phyloP scores from a whole-genome alignment of 805 yeast genomes.

The Candida maesae region DNA sequence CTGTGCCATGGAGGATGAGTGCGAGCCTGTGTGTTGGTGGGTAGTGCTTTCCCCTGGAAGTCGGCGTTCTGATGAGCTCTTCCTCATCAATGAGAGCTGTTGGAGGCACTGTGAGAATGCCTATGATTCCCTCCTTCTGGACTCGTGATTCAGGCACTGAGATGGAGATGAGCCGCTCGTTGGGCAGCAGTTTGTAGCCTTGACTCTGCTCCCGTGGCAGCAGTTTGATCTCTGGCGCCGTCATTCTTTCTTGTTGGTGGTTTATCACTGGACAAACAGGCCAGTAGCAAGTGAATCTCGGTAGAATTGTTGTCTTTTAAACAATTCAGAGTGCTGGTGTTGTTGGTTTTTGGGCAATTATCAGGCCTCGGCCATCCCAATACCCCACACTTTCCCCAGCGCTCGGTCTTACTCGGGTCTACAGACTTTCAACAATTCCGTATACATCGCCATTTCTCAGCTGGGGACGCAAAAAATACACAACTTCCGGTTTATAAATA shows the following conservation, averaged over 20 bases:
- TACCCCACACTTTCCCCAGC: constrained; percentile 2
- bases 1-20: constrained; percentile 76
- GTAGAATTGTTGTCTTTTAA: too few species aligned
- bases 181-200: constrained; percentile 18
- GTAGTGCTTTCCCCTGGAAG: constrained; percentile 16
- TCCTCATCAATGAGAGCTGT: constrained; percentile 21
- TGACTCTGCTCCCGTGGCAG: constrained; percentile 7
- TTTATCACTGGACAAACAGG: too few species aligned
- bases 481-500: too few species aligned
- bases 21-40: constrained; percentile 48
- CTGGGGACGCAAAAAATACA: too few species aligned
- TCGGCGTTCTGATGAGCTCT: constrained; percentile 12
- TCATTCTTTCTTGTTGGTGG: neutral
- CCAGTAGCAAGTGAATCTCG: too few species aligned
- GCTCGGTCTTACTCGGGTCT: too few species aligned
- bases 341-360: too few species aligned
- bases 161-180: constrained; percentile 27
- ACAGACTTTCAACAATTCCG: too few species aligned
- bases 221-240: neutral
- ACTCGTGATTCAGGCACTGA: constrained; percentile 21
- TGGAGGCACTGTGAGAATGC: constrained; percentile 34
- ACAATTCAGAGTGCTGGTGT: too few species aligned
- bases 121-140: constrained; percentile 33
- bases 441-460: too few species aligned
- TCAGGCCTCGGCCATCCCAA: neutral